These are phyloP conservation scores for Pseudodiploospora longispora DNA, from an alignment of 2,329 filamentous ascomycete genomes.

Conservation along the genomic window DNA sequence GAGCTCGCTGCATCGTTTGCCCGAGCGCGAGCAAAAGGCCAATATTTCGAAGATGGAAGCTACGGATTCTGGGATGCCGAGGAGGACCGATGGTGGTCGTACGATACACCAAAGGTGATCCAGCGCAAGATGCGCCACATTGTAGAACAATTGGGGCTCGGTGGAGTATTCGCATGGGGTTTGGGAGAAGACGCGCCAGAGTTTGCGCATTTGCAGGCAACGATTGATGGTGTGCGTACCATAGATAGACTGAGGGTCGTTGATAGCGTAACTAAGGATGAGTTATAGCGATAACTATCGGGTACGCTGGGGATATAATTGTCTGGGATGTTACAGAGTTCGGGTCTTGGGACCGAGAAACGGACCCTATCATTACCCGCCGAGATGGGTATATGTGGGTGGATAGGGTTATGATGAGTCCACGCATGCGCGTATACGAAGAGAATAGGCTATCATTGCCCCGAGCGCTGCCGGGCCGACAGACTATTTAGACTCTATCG, in stretches of 20 bases:
- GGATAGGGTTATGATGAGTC: no score
- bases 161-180: constrained; percentile 70
- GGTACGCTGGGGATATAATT: no score
- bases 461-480: no score
- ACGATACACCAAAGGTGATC: constrained; percentile 57
- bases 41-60: constrained; percentile 52
- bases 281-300: constrained; percentile 16
- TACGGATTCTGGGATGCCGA: constrained; percentile 59
- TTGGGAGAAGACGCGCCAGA: constrained; percentile 56
- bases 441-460: no score
- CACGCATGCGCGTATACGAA: no score
- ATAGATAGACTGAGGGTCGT: neutral
- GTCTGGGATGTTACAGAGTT: no score
- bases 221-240: constrained; percentile 16
- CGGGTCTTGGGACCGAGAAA: no score
- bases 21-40: constrained; percentile 42
- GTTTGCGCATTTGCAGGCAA: constrained; percentile 33
- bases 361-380: no score
- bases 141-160: constrained; percentile 46
- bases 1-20: constrained; percentile 50
- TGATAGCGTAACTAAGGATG: constrained; percentile 11
- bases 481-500: no score
- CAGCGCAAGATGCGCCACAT: constrained; percentile 53
- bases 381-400: no score
- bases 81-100: constrained; percentile 63